Evolutionary conservation across 2,329 filamentous ascomycete species (phyloP).

Genomic region (Aureobasidium sp.): DNA sequence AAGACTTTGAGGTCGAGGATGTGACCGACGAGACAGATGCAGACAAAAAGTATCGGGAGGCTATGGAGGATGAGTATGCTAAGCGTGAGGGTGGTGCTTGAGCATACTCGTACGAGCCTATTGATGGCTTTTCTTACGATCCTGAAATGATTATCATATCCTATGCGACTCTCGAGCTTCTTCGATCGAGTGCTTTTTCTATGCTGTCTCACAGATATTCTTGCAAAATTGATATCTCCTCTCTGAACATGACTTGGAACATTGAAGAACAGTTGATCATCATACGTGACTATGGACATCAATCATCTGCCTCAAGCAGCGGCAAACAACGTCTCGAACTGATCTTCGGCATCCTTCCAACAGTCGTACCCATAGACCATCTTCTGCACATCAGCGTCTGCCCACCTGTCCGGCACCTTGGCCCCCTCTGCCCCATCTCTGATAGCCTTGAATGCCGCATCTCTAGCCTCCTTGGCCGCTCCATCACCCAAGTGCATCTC

Average conservation of each 20-base stretch:
- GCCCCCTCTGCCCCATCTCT: slow-evolving; percentile 34
- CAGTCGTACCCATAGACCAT: slow-evolving; percentile 44
- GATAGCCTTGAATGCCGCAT: slow-evolving; percentile 47
- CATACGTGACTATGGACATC: not conserved
- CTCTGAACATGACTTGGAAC: not conserved
- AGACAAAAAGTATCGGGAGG: slow-evolving; percentile 34
- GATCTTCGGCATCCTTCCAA: slow-evolving; percentile 37
- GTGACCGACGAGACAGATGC: slow-evolving; percentile 29
- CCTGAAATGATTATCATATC: not conserved
- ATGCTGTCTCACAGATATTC: not conserved
- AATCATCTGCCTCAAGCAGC: slow-evolving; percentile 18
- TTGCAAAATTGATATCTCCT: not conserved
- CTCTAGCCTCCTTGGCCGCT: slow-evolving; percentile 52
- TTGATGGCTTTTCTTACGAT: not conserved
- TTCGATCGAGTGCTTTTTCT: not conserved
- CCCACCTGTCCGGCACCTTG: slow-evolving; percentile 46
- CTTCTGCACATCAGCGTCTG: slow-evolving; percentile 45
- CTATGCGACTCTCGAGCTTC: not conserved
- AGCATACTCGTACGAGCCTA: not conserved
- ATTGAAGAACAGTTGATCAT: not conserved
- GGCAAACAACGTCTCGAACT: slow-evolving; percentile 33
- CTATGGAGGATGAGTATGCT: slow-evolving; percentile 39
- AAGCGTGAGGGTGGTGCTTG: slow-evolving; percentile 38
- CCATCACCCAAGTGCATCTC: slow-evolving; percentile 52
- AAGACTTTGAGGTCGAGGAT: slow-evolving; percentile 23